phyloP scores from a whole-genome alignment of 352 stramenopile species.

The Pythium insidiosum region DNA sequence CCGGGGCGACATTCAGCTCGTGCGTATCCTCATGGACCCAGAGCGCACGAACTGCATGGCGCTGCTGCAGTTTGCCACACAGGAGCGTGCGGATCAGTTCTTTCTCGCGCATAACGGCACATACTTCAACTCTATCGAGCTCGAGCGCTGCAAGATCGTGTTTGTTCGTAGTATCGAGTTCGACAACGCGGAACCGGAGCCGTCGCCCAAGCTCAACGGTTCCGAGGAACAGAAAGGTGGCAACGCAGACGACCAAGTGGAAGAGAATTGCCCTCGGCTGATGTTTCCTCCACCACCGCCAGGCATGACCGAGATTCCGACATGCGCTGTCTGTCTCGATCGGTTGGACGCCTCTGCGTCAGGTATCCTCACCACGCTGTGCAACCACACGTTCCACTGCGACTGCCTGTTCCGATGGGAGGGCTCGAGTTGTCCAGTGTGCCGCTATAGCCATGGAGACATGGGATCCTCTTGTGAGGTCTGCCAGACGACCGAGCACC shows the following conservation, averaged over 20 bases:
- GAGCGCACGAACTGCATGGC: conserved; percentile 82
- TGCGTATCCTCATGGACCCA: conserved; percentile 77
- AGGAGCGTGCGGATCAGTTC: conserved; percentile 79
- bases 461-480: conserved; percentile 90
- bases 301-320: conserved; percentile 84
- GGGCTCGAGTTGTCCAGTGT: conserved; percentile 94
- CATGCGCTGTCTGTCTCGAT: conserved; percentile 90
- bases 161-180: conserved; percentile 88
- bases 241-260: conserved; percentile 6
- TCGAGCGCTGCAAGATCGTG: conserved; percentile 84
- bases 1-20: conserved; percentile 58
- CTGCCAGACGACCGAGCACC: conserved; percentile 89
- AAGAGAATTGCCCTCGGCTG: conserved; percentile 18
- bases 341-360: conserved; percentile 78
- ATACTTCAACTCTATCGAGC: conserved; percentile 91
- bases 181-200: conserved; percentile 27
- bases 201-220: conserved; percentile 5
- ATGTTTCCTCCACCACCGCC: conserved; percentile 51
- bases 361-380: conserved; percentile 94
- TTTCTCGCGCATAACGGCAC: conserved; percentile 85
- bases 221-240: conserved; percentile 1
- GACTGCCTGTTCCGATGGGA: conserved; percentile 94
- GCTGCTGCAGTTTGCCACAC: conserved; percentile 72
- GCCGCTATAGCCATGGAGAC: conserved; percentile 93
- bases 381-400: conserved; percentile 98